phyloP scores from a whole-genome alignment of 805 yeast genomes.

The Grigorovia yakushimaensis region DNA sequence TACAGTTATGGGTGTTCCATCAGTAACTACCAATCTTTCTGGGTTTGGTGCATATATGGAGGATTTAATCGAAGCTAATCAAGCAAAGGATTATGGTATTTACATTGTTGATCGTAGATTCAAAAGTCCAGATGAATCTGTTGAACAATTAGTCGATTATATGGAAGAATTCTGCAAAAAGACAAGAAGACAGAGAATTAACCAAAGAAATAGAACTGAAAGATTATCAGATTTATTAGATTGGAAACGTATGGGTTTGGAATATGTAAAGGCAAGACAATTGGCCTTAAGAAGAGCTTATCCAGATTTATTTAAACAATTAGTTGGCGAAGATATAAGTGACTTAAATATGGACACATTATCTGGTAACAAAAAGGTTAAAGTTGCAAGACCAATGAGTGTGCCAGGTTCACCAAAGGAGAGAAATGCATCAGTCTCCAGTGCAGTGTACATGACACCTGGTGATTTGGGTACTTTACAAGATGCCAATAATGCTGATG shows the following conservation, averaged over 20 bases:
- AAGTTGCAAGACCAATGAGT: constrained; percentile 82
- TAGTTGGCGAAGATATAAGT: constrained; percentile 24
- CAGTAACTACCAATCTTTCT: constrained; percentile 88
- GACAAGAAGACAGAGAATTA: constrained; percentile 93
- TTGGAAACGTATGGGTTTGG: constrained; percentile 98
- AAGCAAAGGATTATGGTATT: constrained; percentile 87
- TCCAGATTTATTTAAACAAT: constrained; percentile 61
- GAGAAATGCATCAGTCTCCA: constrained; percentile 14
- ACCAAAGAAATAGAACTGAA: constrained; percentile 95
- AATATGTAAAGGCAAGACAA: constrained; percentile 89
- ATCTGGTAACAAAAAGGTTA: constrained; percentile 39
- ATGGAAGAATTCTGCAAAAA: constrained; percentile 85
- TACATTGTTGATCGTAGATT: constrained; percentile 92
- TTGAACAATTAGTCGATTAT: constrained; percentile 77
- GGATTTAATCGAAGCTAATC: constrained; percentile 75
- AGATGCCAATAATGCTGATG: constrained; percentile 75
- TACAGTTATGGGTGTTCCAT: constrained; percentile 98
- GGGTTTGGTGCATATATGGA: constrained; percentile 99
- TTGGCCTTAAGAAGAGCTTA: constrained; percentile 88
- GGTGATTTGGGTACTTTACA: constrained; percentile 96
- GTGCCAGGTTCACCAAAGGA: constrained; percentile 95
- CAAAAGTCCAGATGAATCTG: constrained; percentile 87
- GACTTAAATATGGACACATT: constrained; percentile 24
- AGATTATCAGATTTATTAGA: constrained; percentile 85
- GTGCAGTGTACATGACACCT: constrained; percentile 78